These are phyloP conservation scores for Echium plantagineum DNA, from an alignment of 257 asterid species.

Conservation along the genomic window DNA sequence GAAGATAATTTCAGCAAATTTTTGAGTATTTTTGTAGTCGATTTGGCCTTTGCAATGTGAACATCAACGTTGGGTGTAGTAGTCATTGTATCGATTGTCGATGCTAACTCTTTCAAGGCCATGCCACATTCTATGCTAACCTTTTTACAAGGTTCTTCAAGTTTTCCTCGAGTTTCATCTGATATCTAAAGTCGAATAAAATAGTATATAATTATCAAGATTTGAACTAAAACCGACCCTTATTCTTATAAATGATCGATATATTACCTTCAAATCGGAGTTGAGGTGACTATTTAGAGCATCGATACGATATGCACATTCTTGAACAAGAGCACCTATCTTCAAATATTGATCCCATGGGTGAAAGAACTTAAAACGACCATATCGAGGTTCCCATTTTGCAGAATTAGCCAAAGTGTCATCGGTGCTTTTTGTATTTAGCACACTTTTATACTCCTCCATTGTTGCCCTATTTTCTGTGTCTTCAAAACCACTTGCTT, in stretches of 20 bases:
- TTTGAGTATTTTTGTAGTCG: conserved; percentile 29
- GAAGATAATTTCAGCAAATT: conserved; percentile 13
- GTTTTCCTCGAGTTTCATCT: conserved; percentile 16
- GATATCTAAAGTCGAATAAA: conserved; percentile 19
- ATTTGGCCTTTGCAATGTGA: conserved; percentile 19
- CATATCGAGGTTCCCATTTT: conserved; percentile 74
- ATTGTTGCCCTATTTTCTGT: conserved; percentile 17
- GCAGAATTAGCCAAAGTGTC: conserved; percentile 52
- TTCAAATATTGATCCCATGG: conserved; percentile 63
- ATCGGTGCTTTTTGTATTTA: conserved; percentile 40
- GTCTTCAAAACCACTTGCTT: conserved; percentile 9
- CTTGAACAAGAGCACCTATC: conserved; percentile 34
- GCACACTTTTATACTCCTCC: conserved; percentile 30
- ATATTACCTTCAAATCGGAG: conserved; percentile 31
- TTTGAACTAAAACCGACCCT: no score
- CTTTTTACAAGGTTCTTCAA: conserved; percentile 31
- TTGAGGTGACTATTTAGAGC: conserved; percentile 35
- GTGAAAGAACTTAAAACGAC: conserved; percentile 42
- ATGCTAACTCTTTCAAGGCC: conserved; percentile 33
- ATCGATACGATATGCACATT: conserved; percentile 50
- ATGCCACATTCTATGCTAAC: conserved; percentile 38
- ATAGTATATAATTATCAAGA: no score
- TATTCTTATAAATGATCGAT: no score
- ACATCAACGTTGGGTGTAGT: conserved; percentile 13
- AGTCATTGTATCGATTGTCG: conserved; percentile 35